These are phyloP conservation scores for Colletotrichum viniferum DNA, from an alignment of 2,329 filamentous ascomycete species.

Conservation along the genomic window DNA sequence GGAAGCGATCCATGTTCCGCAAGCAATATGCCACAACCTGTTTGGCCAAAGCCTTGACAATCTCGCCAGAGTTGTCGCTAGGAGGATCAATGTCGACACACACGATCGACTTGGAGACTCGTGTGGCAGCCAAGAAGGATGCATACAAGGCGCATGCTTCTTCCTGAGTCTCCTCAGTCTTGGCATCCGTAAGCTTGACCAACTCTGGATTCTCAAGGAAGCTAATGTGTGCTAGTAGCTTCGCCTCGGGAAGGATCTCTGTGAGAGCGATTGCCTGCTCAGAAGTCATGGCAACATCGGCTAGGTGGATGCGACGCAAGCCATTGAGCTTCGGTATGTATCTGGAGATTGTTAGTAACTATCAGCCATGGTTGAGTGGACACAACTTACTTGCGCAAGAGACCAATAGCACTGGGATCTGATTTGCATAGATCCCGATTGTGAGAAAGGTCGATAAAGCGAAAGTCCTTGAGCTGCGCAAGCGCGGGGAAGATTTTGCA, in stretches of 20 bases:
- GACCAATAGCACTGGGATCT: slow-evolving; percentile 73
- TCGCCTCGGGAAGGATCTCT: slow-evolving; percentile 86
- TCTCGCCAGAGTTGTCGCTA: slow-evolving; percentile 78
- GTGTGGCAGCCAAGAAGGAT: slow-evolving; percentile 84
- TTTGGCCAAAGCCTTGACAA: slow-evolving; percentile 89
- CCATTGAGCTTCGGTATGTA: slow-evolving; percentile 79
- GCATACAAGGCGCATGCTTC: slow-evolving; percentile 94
- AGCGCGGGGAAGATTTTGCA: slow-evolving; percentile 78
- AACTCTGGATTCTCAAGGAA: slow-evolving; percentile 82
- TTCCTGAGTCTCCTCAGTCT: slow-evolving; percentile 81
- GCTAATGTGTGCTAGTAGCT: slow-evolving; percentile 82
- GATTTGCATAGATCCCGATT: slow-evolving; percentile 81
- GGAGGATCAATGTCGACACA: slow-evolving; percentile 93
- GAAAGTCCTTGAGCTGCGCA: slow-evolving; percentile 71
- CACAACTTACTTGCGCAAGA: slow-evolving; percentile 73
- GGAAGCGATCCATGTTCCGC: slow-evolving; percentile 83
- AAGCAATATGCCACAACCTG: slow-evolving; percentile 95
- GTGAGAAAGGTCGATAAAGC: slow-evolving; percentile 91
- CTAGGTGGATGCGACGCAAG: slow-evolving; percentile 85
- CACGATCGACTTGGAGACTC: slow-evolving; percentile 82
- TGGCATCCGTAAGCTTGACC: slow-evolving; percentile 72
- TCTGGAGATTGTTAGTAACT: slow-evolving; percentile 37
- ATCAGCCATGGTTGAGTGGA: background rate
- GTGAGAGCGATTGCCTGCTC: slow-evolving; percentile 91
- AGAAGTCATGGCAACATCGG: slow-evolving; percentile 81